Conservation (phyloP, 371 early-diverging fungal species). For the Circinella umbellata region DNA sequence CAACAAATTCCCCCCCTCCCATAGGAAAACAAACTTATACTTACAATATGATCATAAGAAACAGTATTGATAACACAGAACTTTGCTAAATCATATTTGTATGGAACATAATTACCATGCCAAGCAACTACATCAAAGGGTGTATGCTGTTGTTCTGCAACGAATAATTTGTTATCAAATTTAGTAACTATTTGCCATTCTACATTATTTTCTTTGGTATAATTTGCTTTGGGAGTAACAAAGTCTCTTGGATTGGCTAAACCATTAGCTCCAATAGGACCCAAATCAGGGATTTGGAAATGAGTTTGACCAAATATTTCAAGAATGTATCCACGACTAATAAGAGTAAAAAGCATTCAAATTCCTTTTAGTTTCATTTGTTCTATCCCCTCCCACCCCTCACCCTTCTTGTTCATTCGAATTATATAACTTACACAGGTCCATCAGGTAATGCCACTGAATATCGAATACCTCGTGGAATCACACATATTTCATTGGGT, state of each 20-base stretch:
- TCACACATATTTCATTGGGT: slow-evolving; percentile 93
- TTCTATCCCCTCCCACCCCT: no score
- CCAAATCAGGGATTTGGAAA: slow-evolving; percentile 95
- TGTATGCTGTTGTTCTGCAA: slow-evolving; percentile 77
- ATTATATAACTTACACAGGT: slow-evolving; percentile 54
- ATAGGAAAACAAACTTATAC: no score
- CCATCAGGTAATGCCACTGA: slow-evolving; percentile 83
- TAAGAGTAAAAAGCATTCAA: no score
- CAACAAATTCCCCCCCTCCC: no score
- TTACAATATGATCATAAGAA: slow-evolving; percentile 88
- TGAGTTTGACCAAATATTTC: slow-evolving; percentile 86
- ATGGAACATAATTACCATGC: slow-evolving; percentile 98
- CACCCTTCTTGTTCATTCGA: no score
- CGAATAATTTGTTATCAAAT: slow-evolving; percentile 82
- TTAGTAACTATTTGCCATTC: slow-evolving; percentile 79
- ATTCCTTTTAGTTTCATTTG: no score
- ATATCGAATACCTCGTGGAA: slow-evolving; percentile 91
- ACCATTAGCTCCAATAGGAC: slow-evolving; percentile 96
- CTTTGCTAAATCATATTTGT: slow-evolving; percentile 88
- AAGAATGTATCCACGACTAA: slow-evolving; percentile 93
- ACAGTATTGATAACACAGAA: slow-evolving; percentile 91
- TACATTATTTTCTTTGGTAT: slow-evolving; percentile 62
- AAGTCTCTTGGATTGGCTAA: slow-evolving; percentile 96
- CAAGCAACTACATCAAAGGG: slow-evolving; percentile 98
- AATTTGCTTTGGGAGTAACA: slow-evolving; percentile 84